Evolutionary conservation across 179 eudicot genomes (phyloP), one percentile per base, ranked within the genome.

Genomic region (Monotropa hypopitys): DNA sequence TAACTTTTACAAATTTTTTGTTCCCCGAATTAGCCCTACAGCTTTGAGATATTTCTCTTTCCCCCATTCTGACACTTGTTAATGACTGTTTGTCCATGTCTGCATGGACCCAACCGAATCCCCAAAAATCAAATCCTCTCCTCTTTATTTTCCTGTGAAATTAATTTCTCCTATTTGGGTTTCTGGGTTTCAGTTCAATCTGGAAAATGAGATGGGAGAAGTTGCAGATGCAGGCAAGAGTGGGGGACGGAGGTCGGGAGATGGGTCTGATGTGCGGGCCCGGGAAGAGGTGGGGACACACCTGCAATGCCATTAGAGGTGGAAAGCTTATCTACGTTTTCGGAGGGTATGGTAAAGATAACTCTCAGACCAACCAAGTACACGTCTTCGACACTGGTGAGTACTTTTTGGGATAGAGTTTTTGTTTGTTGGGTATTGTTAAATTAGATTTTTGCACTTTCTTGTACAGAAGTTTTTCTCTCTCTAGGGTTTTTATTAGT

Each of bases 211-310:
- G 89, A 56, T 94, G 98, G 98, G 92, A 90, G 65, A 91, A 80
- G 83, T 66, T 88, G 87, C 81, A 84, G 82, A 70, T 76, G 33
- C 80, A 67, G n/a, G 76, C 6, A 63, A 61, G 50, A 10, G 26
- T 43, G 15, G 71, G 56, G 40, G 81, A 50, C 21, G 45, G 42
- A 18, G 80, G 78, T 75, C 54, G 50, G n/a, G 70, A 45, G 8
- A 77, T 53, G 38, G 76, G 68, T 82, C 81, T 45, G 82, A 63
- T 59, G 76, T 38, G 80, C 78, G 97, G 93, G 83, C 97, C 97
- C 9, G 98, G 98, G 65, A 91, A 88, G 87, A 92, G 95, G 88
- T 94, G 98, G 97, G 98, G 97, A 4, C 98, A 92, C 85, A 92
- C 97, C 38, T 92, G 94, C 81, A 92, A 89, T 85, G 89, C 98